Percentiles rank a stretch among this genome's conserved stretches.
These are phyloP conservation scores for Aspergillus persii DNA, from an alignment of 2,329 filamentous ascomycete genomes.

Conservation along the genomic window DNA sequence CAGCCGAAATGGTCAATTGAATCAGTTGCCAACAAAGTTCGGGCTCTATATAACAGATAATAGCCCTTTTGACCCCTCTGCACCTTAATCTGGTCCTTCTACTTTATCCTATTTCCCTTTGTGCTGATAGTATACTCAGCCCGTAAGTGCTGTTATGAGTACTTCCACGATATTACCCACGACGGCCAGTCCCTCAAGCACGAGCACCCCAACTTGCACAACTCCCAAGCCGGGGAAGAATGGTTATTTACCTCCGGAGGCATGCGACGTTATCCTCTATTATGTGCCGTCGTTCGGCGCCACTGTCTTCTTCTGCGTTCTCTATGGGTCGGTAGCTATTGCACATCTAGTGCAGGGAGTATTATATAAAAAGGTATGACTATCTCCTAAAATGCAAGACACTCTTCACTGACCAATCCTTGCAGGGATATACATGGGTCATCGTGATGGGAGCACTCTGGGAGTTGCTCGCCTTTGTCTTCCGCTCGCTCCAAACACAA, in stretches of 20 bases:
- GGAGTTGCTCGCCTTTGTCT: constrained; percentile 40
- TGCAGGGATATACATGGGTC: constrained; percentile 43
- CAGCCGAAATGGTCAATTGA: too few relatives aligned
- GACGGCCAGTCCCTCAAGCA: not conserved
- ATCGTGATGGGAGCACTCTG: constrained; percentile 43
- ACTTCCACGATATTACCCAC: not conserved
- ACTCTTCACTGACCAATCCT: not conserved
- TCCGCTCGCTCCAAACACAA: constrained; percentile 41
- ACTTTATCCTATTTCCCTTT: not conserved
- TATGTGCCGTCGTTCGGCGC: constrained; percentile 33
- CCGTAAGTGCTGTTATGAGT: constrained; percentile 3
- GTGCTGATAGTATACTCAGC: too few relatives aligned
- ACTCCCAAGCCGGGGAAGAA: constrained; percentile 32
- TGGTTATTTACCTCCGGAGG: constrained; percentile 36
- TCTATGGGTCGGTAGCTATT: constrained; percentile 31
- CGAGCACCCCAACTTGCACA: constrained; percentile 17
- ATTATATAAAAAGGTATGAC: constrained; percentile 28
- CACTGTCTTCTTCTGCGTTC: constrained; percentile 31
- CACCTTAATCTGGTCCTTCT: too few relatives aligned
- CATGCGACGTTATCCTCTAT: constrained; percentile 34
- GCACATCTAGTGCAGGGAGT: constrained; percentile 34
- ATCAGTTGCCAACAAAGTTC: too few relatives aligned
- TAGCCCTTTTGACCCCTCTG: too few relatives aligned
- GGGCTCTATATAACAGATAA: too few relatives aligned
- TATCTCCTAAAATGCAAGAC: not conserved